Evolutionary conservation across 345 rosid species (phyloP), one percentile per base, ranked within the genome.

Genomic region (Salix suchowensis): DNA sequence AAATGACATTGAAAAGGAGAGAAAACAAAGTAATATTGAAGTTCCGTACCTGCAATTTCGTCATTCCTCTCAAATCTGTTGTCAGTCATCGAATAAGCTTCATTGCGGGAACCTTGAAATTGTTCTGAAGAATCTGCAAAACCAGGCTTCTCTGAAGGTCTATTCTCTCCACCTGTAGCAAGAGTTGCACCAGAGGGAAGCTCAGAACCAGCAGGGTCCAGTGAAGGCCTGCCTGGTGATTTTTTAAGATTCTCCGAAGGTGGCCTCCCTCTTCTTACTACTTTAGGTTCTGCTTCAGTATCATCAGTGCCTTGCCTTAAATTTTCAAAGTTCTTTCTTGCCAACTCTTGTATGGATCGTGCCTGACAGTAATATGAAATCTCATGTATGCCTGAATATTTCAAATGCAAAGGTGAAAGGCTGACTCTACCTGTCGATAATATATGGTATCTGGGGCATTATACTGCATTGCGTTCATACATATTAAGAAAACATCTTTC

Each of bases 61-160:
- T 54, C 73, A 68, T 72, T 72, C 71, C 50, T 79, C 60, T 87
- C 88, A 67, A 76, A 74, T 85, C 72, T 90, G 76, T 75, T 86
- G 67, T 83, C 85, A n/a, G 85, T 28, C 54, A 21, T 16, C 72
- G 18, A 37, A 76, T 80, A 74, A 73, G 77, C 74, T 32, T 86
- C 89, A 61, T 71, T 80, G 70, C 82, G 76, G 80, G 85, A 76
- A 79, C 86, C 74, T 73, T 79, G 65, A 80, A 80, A 44, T 71
- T 78, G 81, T 44, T 58, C 71, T 5, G n/a, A 71, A 30, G 79
- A 82, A 71, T 86, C 87, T 54, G 80, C 46, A 23, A 78, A 48
- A 55, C 80, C 83, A 80, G 78, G 77, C 78, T 79, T 90, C 67
- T 84, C 82, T 36, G 44, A 11, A 39, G 71, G 13, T n/a, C 26